Evolutionary conservation across 1,284 basidiomycete species (phyloP).

Genomic region (Leccinum pallidistipes): DNA sequence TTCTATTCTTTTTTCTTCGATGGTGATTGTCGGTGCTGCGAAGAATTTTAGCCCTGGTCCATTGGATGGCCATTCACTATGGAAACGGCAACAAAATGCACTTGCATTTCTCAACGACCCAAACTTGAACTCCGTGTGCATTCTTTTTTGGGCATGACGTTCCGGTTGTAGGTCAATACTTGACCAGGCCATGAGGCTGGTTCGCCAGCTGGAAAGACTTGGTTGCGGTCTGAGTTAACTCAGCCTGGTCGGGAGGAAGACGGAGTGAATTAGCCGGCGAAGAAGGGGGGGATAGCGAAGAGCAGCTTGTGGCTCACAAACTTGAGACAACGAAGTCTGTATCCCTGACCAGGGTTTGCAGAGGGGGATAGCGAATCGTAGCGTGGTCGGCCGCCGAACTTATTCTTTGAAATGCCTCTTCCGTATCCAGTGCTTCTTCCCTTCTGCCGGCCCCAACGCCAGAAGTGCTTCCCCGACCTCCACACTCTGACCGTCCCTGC

Average conservation of each 20-base stretch:
- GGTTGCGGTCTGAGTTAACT: slow-evolving; percentile 12
- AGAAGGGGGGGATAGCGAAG: slow-evolving; percentile 15
- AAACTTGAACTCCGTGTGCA: no score
- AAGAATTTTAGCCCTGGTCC: no score
- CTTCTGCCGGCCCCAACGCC: slow-evolving; percentile 6
- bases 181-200: no score
- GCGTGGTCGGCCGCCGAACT: slow-evolving; percentile 22
- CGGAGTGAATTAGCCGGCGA: slow-evolving; percentile 12
- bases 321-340: slow-evolving; percentile 23
- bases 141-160: no score
- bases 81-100: no score
- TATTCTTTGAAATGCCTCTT: slow-evolving; percentile 27
- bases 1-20: no score
- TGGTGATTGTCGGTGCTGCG: no score
- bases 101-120: no score
- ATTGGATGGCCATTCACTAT: no score
- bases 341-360: slow-evolving; percentile 7
- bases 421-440: slow-evolving; percentile 25
- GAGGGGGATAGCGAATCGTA: slow-evolving; percentile 10
- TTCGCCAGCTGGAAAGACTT: not conserved
- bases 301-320: slow-evolving; percentile 20
- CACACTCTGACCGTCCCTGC: slow-evolving; percentile 13
- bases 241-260: slow-evolving; percentile 7
- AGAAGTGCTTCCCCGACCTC: slow-evolving; percentile 12
- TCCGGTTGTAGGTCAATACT: no score